phyloP scores from a whole-genome alignment of 2,329 filamentous ascomycete genomes.

The Alternaria novae-zelandiae region DNA sequence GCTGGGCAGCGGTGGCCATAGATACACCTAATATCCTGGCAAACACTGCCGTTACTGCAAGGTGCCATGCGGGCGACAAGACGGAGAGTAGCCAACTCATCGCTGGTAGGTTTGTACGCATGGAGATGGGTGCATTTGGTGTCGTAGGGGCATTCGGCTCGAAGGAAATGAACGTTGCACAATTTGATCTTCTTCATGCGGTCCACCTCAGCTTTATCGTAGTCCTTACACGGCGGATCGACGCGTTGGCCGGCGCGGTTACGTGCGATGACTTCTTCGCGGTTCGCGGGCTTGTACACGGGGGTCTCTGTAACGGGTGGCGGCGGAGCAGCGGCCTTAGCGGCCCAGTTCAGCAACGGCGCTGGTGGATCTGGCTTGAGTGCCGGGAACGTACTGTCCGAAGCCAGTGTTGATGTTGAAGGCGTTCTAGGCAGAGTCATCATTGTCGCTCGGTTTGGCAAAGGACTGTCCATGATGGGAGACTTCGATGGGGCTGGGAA shows the following conservation, averaged over 20 bases:
- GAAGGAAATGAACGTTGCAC: conserved; percentile 67
- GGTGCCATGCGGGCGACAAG: conserved; percentile 69
- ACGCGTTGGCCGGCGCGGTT: conserved; percentile 67
- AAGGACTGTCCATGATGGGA: conserved; percentile 27
- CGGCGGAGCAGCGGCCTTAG: conserved; percentile 42
- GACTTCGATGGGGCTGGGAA: conserved; percentile 33
- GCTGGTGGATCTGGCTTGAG: conserved; percentile 9
- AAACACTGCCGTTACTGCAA: conserved; percentile 63
- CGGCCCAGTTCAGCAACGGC: conserved; percentile 37
- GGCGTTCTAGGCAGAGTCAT: conserved; percentile 31
- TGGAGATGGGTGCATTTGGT: conserved; percentile 63
- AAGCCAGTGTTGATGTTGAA: conserved; percentile 38
- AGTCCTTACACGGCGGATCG: conserved; percentile 58
- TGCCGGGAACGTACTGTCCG: conserved; percentile 18
- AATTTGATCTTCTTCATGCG: conserved; percentile 68
- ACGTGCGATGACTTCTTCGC: conserved; percentile 56
- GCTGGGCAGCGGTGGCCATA: conserved; percentile 69
- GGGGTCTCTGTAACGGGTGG: conserved; percentile 33
- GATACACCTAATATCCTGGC: conserved; percentile 66
- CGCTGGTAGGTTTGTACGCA: conserved; percentile 59
- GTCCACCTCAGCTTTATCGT: conserved; percentile 63
- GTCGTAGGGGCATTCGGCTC: conserved; percentile 63
- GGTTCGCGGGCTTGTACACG: conserved; percentile 30
- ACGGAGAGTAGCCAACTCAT: conserved; percentile 61
- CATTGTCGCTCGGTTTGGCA: conserved; percentile 11